A percentile compares a stretch with the other conserved stretches of the same genome.
These are phyloP conservation scores for Cucumis melo DNA, from an alignment of 306 rosid species.

Conservation along the genomic window DNA sequence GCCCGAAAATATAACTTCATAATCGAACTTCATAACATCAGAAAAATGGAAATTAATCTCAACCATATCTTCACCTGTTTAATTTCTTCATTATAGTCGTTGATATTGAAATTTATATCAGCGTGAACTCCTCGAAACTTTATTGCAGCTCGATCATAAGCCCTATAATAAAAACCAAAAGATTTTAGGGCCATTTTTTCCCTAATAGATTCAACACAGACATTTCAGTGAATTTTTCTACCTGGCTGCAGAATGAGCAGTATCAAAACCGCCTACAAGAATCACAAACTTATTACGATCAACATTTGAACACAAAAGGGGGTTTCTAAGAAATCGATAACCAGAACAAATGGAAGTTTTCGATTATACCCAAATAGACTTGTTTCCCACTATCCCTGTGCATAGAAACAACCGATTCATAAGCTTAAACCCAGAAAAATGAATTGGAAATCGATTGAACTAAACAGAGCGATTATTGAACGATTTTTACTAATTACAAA, in stretches of 20 bases:
- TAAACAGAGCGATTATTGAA: background rate
- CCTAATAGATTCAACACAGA: background rate
- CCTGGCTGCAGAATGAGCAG: conserved; percentile 93
- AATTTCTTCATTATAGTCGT: conserved; percentile 75
- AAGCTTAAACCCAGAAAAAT: background rate
- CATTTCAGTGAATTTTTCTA: conserved; percentile 5
- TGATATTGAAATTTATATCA: conserved; percentile 68
- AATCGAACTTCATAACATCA: background rate
- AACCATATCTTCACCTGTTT: conserved; percentile 39
- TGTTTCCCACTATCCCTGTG: conserved; percentile 90
- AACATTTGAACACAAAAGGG: background rate
- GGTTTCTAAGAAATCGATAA: background rate
- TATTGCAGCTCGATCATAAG: conserved; percentile 94
- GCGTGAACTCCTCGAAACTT: conserved; percentile 85
- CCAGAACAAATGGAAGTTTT: background rate
- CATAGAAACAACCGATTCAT: background rate
- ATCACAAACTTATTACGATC: background rate
- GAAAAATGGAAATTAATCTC: background rate
- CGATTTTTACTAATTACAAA: conserved; percentile 12
- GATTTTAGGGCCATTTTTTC: background rate
- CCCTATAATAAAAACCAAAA: conserved; percentile 26
- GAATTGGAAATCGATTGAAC: background rate
- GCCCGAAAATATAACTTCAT: background rate
- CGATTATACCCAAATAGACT: conserved; percentile 69
- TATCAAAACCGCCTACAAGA: conserved; percentile 71